Conservation (phyloP, 225 moss, liverwort and hornwort species). For the Rhytidiadelphus loreus region DNA sequence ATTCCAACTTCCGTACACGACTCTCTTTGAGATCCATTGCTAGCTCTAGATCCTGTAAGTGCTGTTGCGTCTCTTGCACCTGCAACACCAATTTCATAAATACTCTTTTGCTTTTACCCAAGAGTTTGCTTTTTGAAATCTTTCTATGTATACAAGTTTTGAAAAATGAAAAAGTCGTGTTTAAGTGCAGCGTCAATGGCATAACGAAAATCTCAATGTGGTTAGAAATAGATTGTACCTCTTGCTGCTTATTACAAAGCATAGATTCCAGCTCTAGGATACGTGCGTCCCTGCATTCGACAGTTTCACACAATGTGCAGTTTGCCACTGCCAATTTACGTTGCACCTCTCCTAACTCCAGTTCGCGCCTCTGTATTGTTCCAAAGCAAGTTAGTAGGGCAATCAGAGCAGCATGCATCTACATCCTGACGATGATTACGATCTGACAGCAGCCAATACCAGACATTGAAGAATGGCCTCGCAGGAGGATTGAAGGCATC, state of each 20-base stretch:
- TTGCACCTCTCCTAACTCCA: slow-evolving; percentile 88
- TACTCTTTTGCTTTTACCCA: neutral
- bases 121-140: neutral
- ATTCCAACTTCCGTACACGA: slow-evolving; percentile 86
- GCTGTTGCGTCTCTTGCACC: slow-evolving; percentile 79
- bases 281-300: slow-evolving; percentile 76
- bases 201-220: neutral
- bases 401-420: neutral
- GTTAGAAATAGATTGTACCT: slow-evolving; percentile 32
- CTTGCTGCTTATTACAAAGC: slow-evolving; percentile 64
- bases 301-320: slow-evolving; percentile 77
- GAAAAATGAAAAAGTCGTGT: neutral
- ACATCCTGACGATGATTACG: neutral
- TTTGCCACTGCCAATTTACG: slow-evolving; percentile 84
- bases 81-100: slow-evolving; percentile 5
- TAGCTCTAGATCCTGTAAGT: slow-evolving; percentile 73
- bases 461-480: neutral
- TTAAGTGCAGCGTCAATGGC: neutral
- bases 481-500: neutral
- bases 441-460: neutral
- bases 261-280: slow-evolving; percentile 73
- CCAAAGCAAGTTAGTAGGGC: neutral
- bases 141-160: neutral
- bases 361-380: slow-evolving; percentile 63
- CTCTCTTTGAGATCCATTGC: slow-evolving; percentile 87